Percentiles rank a stretch among this genome's conserved stretches.
These are phyloP conservation scores for Debaryomyces udenii DNA, from an alignment of 1,139 yeast species.

Conservation along the genomic window DNA sequence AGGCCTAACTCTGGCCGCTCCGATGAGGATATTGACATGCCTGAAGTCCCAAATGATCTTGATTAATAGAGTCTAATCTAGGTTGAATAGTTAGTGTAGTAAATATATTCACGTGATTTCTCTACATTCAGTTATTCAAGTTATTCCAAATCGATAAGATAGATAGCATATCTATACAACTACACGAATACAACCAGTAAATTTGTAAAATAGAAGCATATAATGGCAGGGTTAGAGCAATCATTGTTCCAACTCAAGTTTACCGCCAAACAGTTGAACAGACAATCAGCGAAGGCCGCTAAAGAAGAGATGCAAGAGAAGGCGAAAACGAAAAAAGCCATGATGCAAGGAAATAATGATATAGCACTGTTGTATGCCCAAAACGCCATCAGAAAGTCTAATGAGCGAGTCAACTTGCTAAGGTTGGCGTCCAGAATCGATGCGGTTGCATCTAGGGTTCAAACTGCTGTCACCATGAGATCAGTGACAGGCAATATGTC, in stretches of 20 bases:
- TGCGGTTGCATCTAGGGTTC: slow-evolving; percentile 94
- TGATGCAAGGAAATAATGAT: slow-evolving; percentile 84
- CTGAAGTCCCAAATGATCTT: slow-evolving; percentile 20
- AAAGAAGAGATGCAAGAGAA: slow-evolving; percentile 89
- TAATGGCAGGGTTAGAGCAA: slow-evolving; percentile 53
- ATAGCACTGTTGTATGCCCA: slow-evolving; percentile 95
- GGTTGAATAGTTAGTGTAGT: background rate
- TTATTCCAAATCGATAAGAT: too few species aligned
- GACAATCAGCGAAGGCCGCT: slow-evolving; percentile 88
- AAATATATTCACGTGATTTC: background rate
- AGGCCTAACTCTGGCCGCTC: slow-evolving; percentile 1
- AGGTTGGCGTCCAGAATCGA: slow-evolving; percentile 89
- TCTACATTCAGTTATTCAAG: too few species aligned
- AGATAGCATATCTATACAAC: too few species aligned
- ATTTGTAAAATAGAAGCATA: background rate
- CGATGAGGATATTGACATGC: slow-evolving; percentile 22
- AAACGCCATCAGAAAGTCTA: slow-evolving; percentile 89
- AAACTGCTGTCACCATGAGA: slow-evolving; percentile 97
- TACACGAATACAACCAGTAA: background rate
- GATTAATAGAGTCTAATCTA: too few species aligned
- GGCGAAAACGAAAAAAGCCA: slow-evolving; percentile 86
- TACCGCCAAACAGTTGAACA: slow-evolving; percentile 88
- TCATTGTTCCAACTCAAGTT: slow-evolving; percentile 60
- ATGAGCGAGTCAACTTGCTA: slow-evolving; percentile 81
- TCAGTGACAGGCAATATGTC: slow-evolving; percentile 94